Conservation (phyloP, 148 eudicot species). For the Dysphania ambrosioides region DNA sequence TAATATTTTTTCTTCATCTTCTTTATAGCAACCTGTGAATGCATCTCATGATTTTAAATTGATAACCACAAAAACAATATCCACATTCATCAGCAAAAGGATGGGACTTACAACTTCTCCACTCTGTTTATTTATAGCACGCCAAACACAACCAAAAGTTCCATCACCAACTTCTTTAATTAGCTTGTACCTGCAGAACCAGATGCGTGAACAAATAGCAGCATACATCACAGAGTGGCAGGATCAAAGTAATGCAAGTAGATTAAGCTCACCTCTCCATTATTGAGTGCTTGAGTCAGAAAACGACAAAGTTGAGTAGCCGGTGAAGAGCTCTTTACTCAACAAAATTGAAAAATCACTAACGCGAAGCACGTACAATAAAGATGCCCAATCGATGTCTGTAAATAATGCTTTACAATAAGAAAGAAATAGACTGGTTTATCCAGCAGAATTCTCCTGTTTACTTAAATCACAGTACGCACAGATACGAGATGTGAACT, state of each 20-base stretch:
- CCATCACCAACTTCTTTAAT: slow-evolving; percentile 94
- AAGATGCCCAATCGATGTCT: slow-evolving; percentile 31
- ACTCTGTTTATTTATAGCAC: slow-evolving; percentile 76
- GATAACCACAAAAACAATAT: not conserved
- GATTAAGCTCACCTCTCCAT: slow-evolving; percentile 72
- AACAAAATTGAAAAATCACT: slow-evolving; percentile 26
- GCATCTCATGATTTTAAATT: slow-evolving; percentile 2
- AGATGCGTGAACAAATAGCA: slow-evolving; percentile 7
- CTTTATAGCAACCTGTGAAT: slow-evolving; percentile 78
- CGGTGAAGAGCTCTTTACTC: slow-evolving; percentile 42
- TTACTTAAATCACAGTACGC: slow-evolving; percentile 28
- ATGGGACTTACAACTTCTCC: slow-evolving; percentile 73
- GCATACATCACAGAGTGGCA: not conserved
- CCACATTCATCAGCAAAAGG: not conserved
- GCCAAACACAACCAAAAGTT: slow-evolving; percentile 89
- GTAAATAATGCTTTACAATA: slow-evolving; percentile 31
- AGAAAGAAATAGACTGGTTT: too few species aligned
- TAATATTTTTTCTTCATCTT: slow-evolving; percentile 88
- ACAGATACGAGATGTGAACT: slow-evolving; percentile 23
- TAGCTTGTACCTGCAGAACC: slow-evolving; percentile 52
- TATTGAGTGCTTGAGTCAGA: slow-evolving; percentile 27
- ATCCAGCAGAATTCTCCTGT: slow-evolving; percentile 44
- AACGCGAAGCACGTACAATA: slow-evolving; percentile 22
- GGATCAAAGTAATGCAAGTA: not conserved
- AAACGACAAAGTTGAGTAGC: slow-evolving; percentile 24